These are phyloP conservation scores for Aspergillus sp. DNA, from an alignment of 2,329 filamentous ascomycete genomes.

Conservation along the genomic window DNA sequence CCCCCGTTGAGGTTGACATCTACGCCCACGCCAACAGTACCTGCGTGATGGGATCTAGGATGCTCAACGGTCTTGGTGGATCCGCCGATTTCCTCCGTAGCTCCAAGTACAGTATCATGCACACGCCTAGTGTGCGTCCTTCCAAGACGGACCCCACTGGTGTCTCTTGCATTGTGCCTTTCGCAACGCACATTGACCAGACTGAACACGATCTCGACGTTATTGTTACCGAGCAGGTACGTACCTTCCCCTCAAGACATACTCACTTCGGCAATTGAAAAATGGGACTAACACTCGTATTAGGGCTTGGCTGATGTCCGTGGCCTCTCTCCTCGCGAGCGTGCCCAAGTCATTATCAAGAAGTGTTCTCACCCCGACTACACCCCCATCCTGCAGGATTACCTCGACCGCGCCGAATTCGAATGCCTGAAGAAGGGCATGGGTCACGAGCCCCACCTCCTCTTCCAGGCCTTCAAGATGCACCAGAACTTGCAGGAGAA, in stretches of 20 bases:
- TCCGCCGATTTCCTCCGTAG: constrained; percentile 78
- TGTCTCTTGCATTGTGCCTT: constrained; percentile 85
- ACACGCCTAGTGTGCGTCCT: constrained; percentile 79
- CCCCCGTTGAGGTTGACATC: constrained; percentile 89
- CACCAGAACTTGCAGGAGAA: constrained; percentile 79
- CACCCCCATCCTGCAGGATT: constrained; percentile 75
- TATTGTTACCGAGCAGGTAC: constrained; percentile 67
- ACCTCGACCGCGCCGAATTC: constrained; percentile 81
- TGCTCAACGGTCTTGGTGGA: constrained; percentile 82
- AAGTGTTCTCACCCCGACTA: constrained; percentile 87
- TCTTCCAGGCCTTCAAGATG: constrained; percentile 87
- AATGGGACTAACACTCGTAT: constrained; percentile 22
- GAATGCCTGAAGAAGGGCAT: constrained; percentile 83
- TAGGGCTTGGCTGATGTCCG: constrained; percentile 80
- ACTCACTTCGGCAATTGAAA: not conserved
- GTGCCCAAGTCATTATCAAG: constrained; percentile 80
- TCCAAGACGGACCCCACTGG: constrained; percentile 80
- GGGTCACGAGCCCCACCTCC: constrained; percentile 85
- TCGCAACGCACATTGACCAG: constrained; percentile 90
- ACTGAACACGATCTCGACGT: constrained; percentile 91
- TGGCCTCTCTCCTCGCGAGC: constrained; percentile 74
- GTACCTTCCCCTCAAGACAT: not conserved
- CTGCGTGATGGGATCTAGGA: constrained; percentile 82
- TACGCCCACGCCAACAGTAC: constrained; percentile 92
- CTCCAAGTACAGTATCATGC: constrained; percentile 88